Conservation (phyloP, 768 basidiomycete genomes). For the Leccinum boreale region DNA sequence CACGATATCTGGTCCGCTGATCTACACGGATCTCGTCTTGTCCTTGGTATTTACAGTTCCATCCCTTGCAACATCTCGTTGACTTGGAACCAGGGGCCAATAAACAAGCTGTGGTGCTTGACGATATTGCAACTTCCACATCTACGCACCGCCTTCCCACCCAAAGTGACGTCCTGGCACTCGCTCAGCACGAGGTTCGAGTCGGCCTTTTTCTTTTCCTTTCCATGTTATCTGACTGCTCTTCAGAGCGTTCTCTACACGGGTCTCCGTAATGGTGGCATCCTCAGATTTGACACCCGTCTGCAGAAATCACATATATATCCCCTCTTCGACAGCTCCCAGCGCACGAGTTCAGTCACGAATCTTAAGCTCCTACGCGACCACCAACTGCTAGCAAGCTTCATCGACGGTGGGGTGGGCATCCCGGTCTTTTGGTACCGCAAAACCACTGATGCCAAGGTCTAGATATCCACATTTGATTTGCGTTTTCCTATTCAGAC, state of each 20-base stretch:
- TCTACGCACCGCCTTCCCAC: slow-evolving; percentile 45
- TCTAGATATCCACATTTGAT: slow-evolving; percentile 60
- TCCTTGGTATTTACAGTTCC: slow-evolving; percentile 42
- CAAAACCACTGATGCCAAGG: not conserved
- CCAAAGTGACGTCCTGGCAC: slow-evolving; percentile 60
- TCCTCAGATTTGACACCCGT: slow-evolving; percentile 59
- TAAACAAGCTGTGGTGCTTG: slow-evolving; percentile 48
- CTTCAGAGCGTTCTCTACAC: slow-evolving; percentile 49
- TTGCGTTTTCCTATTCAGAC: slow-evolving; percentile 47
- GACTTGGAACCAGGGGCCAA: slow-evolving; percentile 44
- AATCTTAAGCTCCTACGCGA: slow-evolving; percentile 50
- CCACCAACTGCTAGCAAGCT: slow-evolving; percentile 52
- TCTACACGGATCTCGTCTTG: slow-evolving; percentile 45
- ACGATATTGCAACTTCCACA: slow-evolving; percentile 43
- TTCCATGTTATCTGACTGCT: not conserved
- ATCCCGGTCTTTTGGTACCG: not conserved
- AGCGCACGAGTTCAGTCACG: slow-evolving; percentile 45
- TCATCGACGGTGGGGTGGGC: slow-evolving; percentile 59
- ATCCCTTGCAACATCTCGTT: not conserved
- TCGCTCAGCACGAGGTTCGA: slow-evolving; percentile 51
- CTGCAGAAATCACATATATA: slow-evolving; percentile 33
- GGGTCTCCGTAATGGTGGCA: slow-evolving; percentile 57
- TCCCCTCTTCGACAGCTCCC: slow-evolving; percentile 39
- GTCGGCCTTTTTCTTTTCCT: not conserved
- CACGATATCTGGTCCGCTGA: slow-evolving; percentile 59